Conservation (phyloP, 2,329 filamentous ascomycete species). For the Cordyceps farinosa region DNA sequence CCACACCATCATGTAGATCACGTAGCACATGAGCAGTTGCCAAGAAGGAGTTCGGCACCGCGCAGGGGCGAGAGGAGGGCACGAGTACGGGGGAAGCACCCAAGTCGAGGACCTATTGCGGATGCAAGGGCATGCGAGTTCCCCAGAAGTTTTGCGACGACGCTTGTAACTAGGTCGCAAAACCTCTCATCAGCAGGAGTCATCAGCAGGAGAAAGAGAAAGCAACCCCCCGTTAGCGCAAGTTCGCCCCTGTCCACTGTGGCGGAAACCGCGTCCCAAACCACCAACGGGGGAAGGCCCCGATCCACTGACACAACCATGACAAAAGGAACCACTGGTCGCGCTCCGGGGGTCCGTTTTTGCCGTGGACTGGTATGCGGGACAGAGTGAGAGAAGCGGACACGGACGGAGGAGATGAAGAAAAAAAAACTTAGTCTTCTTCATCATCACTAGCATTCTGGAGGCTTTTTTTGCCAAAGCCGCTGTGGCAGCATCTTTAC, state of each 20-base stretch:
- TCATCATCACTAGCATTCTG: not conserved
- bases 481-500: not conserved
- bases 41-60: too few relatives aligned
- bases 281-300: not conserved
- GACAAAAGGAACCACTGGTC: not conserved
- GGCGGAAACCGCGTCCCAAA: not conserved
- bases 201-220: not conserved
- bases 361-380: not conserved
- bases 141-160: not conserved
- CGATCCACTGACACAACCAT: slow-evolving; percentile 6
- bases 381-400: not conserved
- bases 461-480: not conserved
- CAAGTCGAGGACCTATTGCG: not conserved
- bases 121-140: not conserved
- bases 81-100: not conserved
- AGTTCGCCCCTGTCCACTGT: not conserved
- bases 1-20: not conserved
- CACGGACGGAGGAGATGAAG: not conserved
- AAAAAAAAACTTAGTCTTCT: slow-evolving; percentile 6
- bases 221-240: not conserved
- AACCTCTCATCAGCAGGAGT: not conserved
- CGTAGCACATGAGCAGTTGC: not conserved
- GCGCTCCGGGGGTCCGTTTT: not conserved
- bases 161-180: not conserved
- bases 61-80: not conserved